phyloP scores from a whole-genome alignment of 257 asterid species.

The Fraxinus quadrangulata region DNA sequence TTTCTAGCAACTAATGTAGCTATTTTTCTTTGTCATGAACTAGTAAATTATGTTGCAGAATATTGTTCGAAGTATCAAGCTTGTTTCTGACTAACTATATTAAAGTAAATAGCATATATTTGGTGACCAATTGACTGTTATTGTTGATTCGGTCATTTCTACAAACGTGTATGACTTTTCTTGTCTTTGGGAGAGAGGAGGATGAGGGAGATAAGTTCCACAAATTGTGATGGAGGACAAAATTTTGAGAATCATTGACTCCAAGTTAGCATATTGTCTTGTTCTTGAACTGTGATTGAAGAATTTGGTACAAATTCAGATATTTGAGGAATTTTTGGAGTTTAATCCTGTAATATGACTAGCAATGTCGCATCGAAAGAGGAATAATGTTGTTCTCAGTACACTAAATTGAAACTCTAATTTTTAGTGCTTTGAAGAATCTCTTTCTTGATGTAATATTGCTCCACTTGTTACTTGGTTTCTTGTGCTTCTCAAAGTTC shows the following conservation, averaged over 20 bases:
- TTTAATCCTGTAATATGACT: slow-evolving; percentile 27
- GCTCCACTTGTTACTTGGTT: slow-evolving; percentile 34
- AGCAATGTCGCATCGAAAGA: slow-evolving; percentile 52
- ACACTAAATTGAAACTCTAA: slow-evolving; percentile 54
- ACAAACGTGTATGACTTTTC: not conserved
- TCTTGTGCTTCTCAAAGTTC: slow-evolving; percentile 31
- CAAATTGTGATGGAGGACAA: not conserved
- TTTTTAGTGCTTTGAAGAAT: slow-evolving; percentile 61
- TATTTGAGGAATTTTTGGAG: slow-evolving; percentile 36
- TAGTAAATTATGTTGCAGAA: not conserved
- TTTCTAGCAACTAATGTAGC: not conserved
- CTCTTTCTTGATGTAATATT: slow-evolving; percentile 51
- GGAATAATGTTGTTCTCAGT: slow-evolving; percentile 60
- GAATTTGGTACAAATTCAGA: slow-evolving; percentile 5
- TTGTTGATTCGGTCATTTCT: not conserved
- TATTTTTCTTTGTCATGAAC: not conserved
- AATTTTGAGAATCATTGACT: not conserved
- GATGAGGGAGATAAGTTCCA: not conserved
- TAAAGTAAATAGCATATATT: not conserved
- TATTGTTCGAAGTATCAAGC: not conserved
- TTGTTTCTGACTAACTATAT: not conserved
- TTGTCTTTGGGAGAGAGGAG: not conserved
- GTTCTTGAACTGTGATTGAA: not conserved
- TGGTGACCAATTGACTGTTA: not conserved
- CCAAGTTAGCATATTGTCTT: not conserved